Conservation (phyloP, 371 early-diverging fungal species). For the Thermomucor indicae-seudaticae region DNA sequence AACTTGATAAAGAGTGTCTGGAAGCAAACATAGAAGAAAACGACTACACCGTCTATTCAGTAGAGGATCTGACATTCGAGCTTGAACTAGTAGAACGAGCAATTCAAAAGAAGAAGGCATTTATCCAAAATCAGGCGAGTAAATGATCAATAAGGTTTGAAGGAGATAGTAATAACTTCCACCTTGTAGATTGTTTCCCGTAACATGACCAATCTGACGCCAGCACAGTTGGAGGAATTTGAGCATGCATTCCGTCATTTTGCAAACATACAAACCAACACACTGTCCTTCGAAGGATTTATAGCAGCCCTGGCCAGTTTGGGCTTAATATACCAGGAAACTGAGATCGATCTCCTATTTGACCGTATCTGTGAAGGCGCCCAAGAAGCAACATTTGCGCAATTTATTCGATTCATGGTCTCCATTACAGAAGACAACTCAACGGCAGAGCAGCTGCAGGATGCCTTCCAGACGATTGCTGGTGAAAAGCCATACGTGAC, state of each 20-base stretch:
- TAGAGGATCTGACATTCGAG: slow-evolving; percentile 87
- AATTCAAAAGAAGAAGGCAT: slow-evolving; percentile 80
- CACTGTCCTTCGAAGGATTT: slow-evolving; percentile 77
- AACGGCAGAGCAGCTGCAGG: slow-evolving; percentile 79
- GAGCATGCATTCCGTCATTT: slow-evolving; percentile 86
- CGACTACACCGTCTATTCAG: slow-evolving; percentile 86
- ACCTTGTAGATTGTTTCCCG: slow-evolving; percentile 69
- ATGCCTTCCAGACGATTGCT: slow-evolving; percentile 84
- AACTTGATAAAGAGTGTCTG: slow-evolving; percentile 65
- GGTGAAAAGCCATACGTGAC: slow-evolving; percentile 81
- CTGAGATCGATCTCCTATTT: slow-evolving; percentile 68
- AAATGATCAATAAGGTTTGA: neutral
- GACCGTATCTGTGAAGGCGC: slow-evolving; percentile 54
- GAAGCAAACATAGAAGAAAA: slow-evolving; percentile 92
- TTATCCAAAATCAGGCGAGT: slow-evolving; percentile 88
- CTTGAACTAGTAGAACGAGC: slow-evolving; percentile 72
- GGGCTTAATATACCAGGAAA: slow-evolving; percentile 77
- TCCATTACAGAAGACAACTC: slow-evolving; percentile 89
- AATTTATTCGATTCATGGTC: slow-evolving; percentile 86
- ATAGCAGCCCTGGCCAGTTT: slow-evolving; percentile 82
- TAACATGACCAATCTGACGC: slow-evolving; percentile 87
- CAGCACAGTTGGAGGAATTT: slow-evolving; percentile 91
- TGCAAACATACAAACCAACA: slow-evolving; percentile 78
- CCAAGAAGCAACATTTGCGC: slow-evolving; percentile 76
- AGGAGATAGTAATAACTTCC: neutral